Base-by-base conservation (phyloP, 2,329 filamentous ascomycete species). In the Cercospora citrullina region DNA sequence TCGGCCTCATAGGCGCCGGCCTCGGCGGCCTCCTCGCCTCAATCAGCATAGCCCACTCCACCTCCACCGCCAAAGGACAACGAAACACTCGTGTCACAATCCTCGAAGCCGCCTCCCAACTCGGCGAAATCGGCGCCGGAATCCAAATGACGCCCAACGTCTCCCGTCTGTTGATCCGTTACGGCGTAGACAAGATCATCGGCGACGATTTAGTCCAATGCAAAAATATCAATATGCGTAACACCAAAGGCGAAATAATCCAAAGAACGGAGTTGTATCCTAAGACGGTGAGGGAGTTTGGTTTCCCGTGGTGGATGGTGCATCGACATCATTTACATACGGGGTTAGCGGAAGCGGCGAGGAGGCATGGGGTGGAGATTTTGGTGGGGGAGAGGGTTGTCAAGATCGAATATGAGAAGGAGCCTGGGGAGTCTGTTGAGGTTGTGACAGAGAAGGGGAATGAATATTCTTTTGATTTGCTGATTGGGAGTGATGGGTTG, bases 281-380 rank as follows among this genome's bases (percentile, higher is more conserved):
- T 7, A 70, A 70, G 18, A 74, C 72, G 5, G 69, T 80, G 5
- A 75, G 77, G 36, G 66, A 75, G 7, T 71, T 80, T 18, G 72
- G 74, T 7, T 75, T 76, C 33, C 80, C 79, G 10, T 84, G 81
- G 76, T 83, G 80, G 79, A 77, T 84, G 36, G 82, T 84, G 9
- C 82, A 84, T 61, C 76, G 73, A 39, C 81, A 81, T n/a, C 80
- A 84, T 72, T 76, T 84, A 4, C 82, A 84, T 68, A 74, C 76
- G n/a, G 80, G 81, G 8, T 74, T 84, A 5, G 76, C 77, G 8
- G 75, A 80, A 26, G 76, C 80, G 12, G 81, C 81, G 4, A 69
- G 75, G 33, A 70, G 77, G 18, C 72, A 79, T 18, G 83, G 82
- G 0, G 79, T 78, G 0, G 71, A 73, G n/a, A 74, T 84, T 53